Base-by-base conservation (phyloP, 495 filamentous ascomycete genomes). In the Hypoxylon perforatum region DNA sequence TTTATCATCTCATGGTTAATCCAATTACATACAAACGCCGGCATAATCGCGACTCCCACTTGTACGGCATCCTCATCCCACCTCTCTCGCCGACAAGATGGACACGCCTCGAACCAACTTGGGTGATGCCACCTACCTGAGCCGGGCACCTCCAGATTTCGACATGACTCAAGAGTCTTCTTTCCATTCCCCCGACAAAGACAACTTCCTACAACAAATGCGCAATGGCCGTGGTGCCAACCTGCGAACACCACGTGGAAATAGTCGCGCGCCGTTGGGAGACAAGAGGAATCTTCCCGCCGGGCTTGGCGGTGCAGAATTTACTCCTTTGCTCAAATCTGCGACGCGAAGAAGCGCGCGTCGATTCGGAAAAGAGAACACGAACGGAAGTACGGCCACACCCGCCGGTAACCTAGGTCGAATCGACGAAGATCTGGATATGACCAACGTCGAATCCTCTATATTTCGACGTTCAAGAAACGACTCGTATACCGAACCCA, bases 321-420 rank as follows among this genome's bases (percentile, higher is more conserved):
- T 99, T 73, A 99, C 95, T 2, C 95, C 95, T 0, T 77, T 99
- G 55, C 86, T 99, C 73, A 94, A 93, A 79, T 96, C 91, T 58
- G 93, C 93, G 12, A 92, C 92, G 15, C 88, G 87, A 54, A 94
- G 94, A 69, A 93, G 89, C 64, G 84, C 88, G 33, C 79, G 90
- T 48, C 84, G 85, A 46, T 73, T 85, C 80, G 81, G 87, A 73
- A 75, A 84, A 51, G 81, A 84, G 53, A 80, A 75, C n/a, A 60
- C 62, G 14, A 70, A 82, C 66, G 57, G n/a, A n/a, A n/a, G 83
- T 25, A 80, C 82, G 19, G 82, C 85, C 61, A 97, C 94, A 3
- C 94, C 94, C 1, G 87, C 39, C 15, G 36, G 36, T 39, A 14
- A 85, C 4, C 80, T 91, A 30, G 84, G 81, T 69, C 85, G 79